Evolutionary conservation across 1,284 basidiomycete genomes (phyloP), one percentile per base, ranked within the genome.

Genomic region (Albatrellus sp.): DNA sequence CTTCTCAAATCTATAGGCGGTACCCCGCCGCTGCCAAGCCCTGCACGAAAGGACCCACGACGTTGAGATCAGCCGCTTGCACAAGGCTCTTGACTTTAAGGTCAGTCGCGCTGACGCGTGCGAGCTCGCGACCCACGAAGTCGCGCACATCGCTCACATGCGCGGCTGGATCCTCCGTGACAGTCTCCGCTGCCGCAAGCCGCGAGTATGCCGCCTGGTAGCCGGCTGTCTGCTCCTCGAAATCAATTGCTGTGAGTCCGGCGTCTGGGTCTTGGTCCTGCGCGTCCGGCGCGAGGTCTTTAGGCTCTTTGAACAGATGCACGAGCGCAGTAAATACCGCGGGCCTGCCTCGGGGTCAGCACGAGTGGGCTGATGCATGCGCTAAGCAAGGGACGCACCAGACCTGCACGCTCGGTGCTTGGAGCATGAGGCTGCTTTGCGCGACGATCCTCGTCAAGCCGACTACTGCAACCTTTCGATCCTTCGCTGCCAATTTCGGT

Each of bases 191-290:
- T 0, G 94, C 89, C 0, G 90, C 91, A 9, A 98, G 73, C 39
- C 85, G 77, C 44, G 91, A 92, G 65, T 94, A 98, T 2, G 85
- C 82, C 0, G 88, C 87, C 60, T 98, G 94, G 66, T 97, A 98
- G 0, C 90, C 89, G 3, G 82, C 79, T 7, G 84, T 73, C 57
- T 86, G 83, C 57, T 89, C 94, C 57, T 98, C 93, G 51, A 80
- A 81, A 61, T 98, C 94, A 38, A 94, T 76, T 37, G 77, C 73
- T 1, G 84, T 85, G 31, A 89, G 57, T 0, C 79, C 83, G 0
- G 70, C 73, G 40, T 76, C 67, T 1, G 79, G 58, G 47, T 88
- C 79, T 17, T 76, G 70, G 14, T 60, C 64, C 2, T 59, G 60
- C 40, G 67, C 62, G 40, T 67, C 68, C 13, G 63, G 66, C 4